phyloP scores from a whole-genome alignment of 176 grass and related monocot species.

The Tuctoria greenei region DNA sequence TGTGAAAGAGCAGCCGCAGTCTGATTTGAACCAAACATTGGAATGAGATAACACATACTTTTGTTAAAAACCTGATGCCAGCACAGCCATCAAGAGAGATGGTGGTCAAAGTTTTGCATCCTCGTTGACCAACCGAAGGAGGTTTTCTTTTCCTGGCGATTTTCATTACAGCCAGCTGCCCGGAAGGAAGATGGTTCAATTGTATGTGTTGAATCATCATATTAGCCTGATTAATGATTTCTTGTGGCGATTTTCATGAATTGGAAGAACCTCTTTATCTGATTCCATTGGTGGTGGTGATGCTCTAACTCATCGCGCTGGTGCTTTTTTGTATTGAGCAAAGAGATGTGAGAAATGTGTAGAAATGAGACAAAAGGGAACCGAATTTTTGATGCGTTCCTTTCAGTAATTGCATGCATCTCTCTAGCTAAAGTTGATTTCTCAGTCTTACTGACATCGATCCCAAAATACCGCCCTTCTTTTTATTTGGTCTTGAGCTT shows the following conservation, averaged over 20 bases:
- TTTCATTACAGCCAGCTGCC: conserved; percentile 37
- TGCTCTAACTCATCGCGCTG: conserved; percentile 17
- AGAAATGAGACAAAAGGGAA: conserved; percentile 53
- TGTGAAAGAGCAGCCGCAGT: conserved; percentile 52
- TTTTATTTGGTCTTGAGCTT: conserved; percentile 11
- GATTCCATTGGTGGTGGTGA: conserved; percentile 21
- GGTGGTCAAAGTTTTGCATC: conserved; percentile 34
- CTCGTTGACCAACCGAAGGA: conserved; percentile 14
- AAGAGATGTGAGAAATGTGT: conserved; percentile 25
- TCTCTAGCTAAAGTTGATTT: conserved; percentile 19
- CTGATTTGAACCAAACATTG: conserved; percentile 22
- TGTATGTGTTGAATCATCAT: neutral
- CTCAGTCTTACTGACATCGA: neutral
- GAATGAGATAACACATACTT: conserved; percentile 8
- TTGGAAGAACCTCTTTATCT: conserved; percentile 18
- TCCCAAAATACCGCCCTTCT: neutral
- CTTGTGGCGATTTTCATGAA: neutral
- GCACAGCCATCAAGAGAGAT: neutral
- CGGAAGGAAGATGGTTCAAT: conserved; percentile 16
- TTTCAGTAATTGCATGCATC: conserved; percentile 41
- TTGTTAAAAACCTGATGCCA: neutral
- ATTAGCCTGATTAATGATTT: conserved; percentile 14
- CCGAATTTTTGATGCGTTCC: conserved; percentile 59
- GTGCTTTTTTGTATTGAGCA: conserved; percentile 13
- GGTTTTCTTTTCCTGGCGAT: conserved; percentile 15